Base-by-base conservation (phyloP, 2,329 filamentous ascomycete species). In the Pleurostoma richardsiae region DNA sequence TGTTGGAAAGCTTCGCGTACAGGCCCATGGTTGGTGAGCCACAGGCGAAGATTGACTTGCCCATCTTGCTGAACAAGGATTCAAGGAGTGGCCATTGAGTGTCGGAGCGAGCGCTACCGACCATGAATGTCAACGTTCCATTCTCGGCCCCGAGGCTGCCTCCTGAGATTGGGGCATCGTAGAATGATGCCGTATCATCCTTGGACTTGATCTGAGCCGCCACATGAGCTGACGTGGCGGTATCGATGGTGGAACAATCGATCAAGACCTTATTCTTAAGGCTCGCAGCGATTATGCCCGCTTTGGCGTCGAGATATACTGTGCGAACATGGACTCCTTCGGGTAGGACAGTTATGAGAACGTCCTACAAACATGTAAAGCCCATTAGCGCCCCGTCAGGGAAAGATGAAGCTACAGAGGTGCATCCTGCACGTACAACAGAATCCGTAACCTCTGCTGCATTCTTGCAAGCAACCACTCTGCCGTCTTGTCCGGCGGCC, bases 1-100 rank as follows among this genome's bases (percentile, higher is more conserved):
- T 88, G 64, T 89, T 89, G 46, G 84, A 83, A 10, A 88, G 71
- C 62, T 89, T 89, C 29, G 79, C 85, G 6, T 85, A 83, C 0
- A 88, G 73, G 0, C 85, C 85, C 3, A 83, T 74, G 2, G 83
- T 83, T 4, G 62, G 56, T 10, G 75, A 75, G 1, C 85, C 85
- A 45, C 87, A 74, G 51, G 86, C 81, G 53, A 86, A 76, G 6
- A 85, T 77, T 2, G 57, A 56, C 29, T 57, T 58, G 4, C 65
- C 65, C 83, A 89, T 87, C 47, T 82, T 65, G 4, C 71, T 67
- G 5, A 88, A 65, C 3, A 84, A 72, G 2, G 75, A 70, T 10
- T 73, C 77, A 1, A 79, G 77, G 4, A 74, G 66, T 3, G 77
- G 71, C 6, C 86, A 72, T 0, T 80, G 61, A 8, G 74, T 67